A percentile compares a stretch with the other conserved stretches of the same genome.
Evolutionary conservation across 1,284 basidiomycete genomes (phyloP).

Genomic region (Ustilago shanxiensis): DNA sequence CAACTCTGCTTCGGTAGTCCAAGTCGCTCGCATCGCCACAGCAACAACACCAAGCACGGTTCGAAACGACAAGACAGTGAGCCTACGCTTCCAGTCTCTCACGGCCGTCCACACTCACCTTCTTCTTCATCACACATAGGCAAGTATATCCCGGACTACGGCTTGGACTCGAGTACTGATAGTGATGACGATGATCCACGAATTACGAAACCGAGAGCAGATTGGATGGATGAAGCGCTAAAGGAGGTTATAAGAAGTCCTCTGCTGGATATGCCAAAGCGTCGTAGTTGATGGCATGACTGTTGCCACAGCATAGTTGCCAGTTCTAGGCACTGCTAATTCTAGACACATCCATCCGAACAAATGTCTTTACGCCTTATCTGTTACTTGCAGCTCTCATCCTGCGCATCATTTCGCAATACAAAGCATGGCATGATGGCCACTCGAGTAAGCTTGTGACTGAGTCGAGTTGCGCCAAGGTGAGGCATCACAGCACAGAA

Average conservation of each 20-base stretch:
- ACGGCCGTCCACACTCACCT: not conserved
- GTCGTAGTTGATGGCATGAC: no score
- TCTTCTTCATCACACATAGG: constrained; percentile 17
- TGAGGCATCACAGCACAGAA: not conserved
- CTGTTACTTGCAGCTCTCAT: not conserved
- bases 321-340: no score
- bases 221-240: constrained; percentile 29
- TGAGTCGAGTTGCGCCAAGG: not conserved
- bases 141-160: constrained; percentile 21
- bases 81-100: constrained; percentile 1
- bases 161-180: constrained; percentile 27
- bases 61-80: not conserved
- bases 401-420: not conserved
- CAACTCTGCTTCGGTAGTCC: not conserved
- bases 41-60: not conserved
- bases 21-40: not conserved
- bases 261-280: constrained; percentile 9
- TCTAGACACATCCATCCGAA: not conserved
- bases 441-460: constrained; percentile 3
- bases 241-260: constrained; percentile 14
- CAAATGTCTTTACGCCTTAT: not conserved
- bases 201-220: not conserved
- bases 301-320: no score
- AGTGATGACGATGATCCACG: constrained; percentile 5
- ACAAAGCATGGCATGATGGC: not conserved